phyloP scores from a whole-genome alignment of 2,329 filamentous ascomycete species.

The Ceratocystis variospora region DNA sequence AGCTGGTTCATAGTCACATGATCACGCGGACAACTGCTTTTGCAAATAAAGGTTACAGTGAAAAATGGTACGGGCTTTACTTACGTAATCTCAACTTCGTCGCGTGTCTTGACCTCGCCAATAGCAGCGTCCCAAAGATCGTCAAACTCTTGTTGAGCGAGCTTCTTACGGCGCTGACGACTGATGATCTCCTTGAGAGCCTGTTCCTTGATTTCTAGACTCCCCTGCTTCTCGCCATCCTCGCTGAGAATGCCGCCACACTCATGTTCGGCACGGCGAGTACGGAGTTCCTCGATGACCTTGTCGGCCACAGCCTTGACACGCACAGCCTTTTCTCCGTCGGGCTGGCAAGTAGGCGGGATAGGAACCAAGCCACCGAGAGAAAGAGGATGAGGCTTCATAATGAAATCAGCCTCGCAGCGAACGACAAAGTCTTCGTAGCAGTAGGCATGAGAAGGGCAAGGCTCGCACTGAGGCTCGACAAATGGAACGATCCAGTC shows the following conservation, averaged over 20 bases:
- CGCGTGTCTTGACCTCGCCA: slow-evolving; percentile 51
- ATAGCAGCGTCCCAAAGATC: slow-evolving; percentile 68
- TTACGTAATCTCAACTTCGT: slow-evolving; percentile 49
- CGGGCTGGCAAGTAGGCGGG: slow-evolving; percentile 83
- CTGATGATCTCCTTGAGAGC: slow-evolving; percentile 66
- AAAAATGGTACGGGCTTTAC: slow-evolving; percentile 26
- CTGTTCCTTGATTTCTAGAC: slow-evolving; percentile 49
- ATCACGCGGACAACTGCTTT: slow-evolving; percentile 22
- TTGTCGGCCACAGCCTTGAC: slow-evolving; percentile 79
- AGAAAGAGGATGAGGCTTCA: slow-evolving; percentile 71
- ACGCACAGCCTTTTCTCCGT: slow-evolving; percentile 78
- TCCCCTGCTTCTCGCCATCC: slow-evolving; percentile 43
- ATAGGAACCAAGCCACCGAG: slow-evolving; percentile 69
- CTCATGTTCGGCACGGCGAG: slow-evolving; percentile 77
- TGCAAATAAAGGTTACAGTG: slow-evolving; percentile 7
- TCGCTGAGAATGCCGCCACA: slow-evolving; percentile 61
- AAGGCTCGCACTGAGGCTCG: slow-evolving; percentile 74
- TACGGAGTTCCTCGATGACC: slow-evolving; percentile 72
- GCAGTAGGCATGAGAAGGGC: slow-evolving; percentile 81
- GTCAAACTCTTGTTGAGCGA: slow-evolving; percentile 81
- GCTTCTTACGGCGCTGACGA: slow-evolving; percentile 64
- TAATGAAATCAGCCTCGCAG: slow-evolving; percentile 78
- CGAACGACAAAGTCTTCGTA: slow-evolving; percentile 60
- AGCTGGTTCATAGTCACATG: slow-evolving; percentile 20
- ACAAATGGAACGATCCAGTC: slow-evolving; percentile 56